Evolutionary conservation across 139 green algal genomes (phyloP), one percentile per base, ranked within the genome.

Genomic region (Chlorella sp.): DNA sequence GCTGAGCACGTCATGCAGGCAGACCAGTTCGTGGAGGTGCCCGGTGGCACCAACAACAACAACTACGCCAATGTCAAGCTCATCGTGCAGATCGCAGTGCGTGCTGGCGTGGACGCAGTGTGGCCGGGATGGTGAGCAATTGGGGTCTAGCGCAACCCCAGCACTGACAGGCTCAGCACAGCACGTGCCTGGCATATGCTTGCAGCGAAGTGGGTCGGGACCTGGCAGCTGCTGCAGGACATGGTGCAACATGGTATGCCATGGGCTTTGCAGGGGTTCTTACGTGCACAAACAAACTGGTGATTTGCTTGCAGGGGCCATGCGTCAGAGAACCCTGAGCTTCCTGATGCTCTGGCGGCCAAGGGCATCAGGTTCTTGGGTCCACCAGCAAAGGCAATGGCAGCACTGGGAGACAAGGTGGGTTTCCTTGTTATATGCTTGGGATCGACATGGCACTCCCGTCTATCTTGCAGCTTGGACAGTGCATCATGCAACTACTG

Each of bases 1-100:
- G 95, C 94, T 4, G 95, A 99, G 83, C 94, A 99, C 82, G 91
- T 99, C 68, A 86, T 87, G 34, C 85, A 97, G 87, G 93, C 95
- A 6, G 95, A 99, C 81, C 93, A 97, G 83, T 98, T 99, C 82
- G 91, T 99, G 50, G 95, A 99, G 84, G 67, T 93, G 5, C 95
- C 95, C 5, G 95, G 94, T 5, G 95, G 95, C 68, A 90, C 83
- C 71, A 99, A 98, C 87, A 92, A 92, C 82, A 98, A 99, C 88
- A 99, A 99, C 86, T 99, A 99, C 74, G 94, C 93, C 72, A 99
- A 99, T 51, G 93, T 98, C 66, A 81, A 17, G 5, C 67, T 72
- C 23, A 72, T 72, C 30, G 67, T 72, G 65, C 69, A 80, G 69
- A 55, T 85, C 2, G 93, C 93, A 0, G 83, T 91, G 75, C 74